Conservation (phyloP, 2,329 filamentous ascomycete genomes). For the Meredithiella fracta region DNA sequence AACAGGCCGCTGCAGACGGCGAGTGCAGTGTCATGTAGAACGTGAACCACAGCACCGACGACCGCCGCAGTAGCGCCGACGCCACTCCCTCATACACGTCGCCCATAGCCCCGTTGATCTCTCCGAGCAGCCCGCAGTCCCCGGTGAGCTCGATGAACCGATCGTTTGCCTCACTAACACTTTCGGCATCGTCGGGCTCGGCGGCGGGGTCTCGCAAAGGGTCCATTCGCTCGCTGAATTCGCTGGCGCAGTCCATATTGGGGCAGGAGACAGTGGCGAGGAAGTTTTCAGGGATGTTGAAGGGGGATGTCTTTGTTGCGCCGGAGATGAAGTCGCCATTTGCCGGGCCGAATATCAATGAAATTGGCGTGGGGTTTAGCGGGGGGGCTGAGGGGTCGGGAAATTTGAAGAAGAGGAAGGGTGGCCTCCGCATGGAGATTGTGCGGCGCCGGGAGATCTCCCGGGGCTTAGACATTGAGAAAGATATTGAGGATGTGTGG, state of each 20-base stretch:
- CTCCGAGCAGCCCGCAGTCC: no score
- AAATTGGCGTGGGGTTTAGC: not conserved
- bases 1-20: slow-evolving; percentile 21
- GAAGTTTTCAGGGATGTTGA: not conserved
- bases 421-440: slow-evolving; percentile 11
- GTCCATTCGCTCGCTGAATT: not conserved
- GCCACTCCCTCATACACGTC: no score
- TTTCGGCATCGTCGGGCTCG: no score
- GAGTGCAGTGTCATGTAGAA: slow-evolving; percentile 15
- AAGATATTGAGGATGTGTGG: slow-evolving; percentile 4
- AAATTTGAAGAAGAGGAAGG: not conserved
- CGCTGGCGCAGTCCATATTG: not conserved
- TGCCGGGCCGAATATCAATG: not conserved
- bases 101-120: no score
- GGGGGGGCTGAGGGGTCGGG: not conserved
- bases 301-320: not conserved
- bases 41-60: slow-evolving; percentile 10
- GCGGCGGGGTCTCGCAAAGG: not conserved
- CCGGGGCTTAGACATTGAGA: slow-evolving; percentile 3
- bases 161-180: no score
- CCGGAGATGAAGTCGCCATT: not conserved
- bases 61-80: not conserved
- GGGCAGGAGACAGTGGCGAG: not conserved
- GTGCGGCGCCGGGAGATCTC: slow-evolving; percentile 6
- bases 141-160: no score